Evolutionary conservation across 257 asterid genomes (phyloP).

Genomic region (Paraleonurus japonicus): DNA sequence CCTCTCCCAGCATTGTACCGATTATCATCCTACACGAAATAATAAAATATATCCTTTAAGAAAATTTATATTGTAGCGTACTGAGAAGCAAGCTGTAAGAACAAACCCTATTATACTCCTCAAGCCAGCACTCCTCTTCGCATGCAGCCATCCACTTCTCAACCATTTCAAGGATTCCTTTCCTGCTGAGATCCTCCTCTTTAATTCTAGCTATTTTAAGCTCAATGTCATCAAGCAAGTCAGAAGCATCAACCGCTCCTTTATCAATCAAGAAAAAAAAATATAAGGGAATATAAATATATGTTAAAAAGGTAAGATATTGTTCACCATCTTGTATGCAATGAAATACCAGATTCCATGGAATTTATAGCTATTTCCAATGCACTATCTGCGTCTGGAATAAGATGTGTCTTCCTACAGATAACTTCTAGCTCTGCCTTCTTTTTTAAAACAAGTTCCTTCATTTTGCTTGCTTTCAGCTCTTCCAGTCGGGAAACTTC

Average conservation of each 20-base stretch:
- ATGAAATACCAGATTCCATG: slow-evolving; percentile 73
- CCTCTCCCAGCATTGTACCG: slow-evolving; percentile 97
- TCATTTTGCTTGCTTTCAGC: slow-evolving; percentile 88
- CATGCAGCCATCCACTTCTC: slow-evolving; percentile 96
- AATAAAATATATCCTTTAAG: slow-evolving; percentile 19
- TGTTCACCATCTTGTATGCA: slow-evolving; percentile 9
- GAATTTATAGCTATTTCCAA: slow-evolving; percentile 59
- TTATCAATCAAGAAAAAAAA: slow-evolving; percentile 18
- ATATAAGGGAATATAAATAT: slow-evolving; percentile 10
- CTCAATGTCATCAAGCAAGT: slow-evolving; percentile 83
- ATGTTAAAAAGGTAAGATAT: not conserved
- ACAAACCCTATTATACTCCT: slow-evolving; percentile 84
- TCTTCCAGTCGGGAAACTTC: slow-evolving; percentile 88
- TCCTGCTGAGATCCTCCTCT: slow-evolving; percentile 84
- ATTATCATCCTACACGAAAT: slow-evolving; percentile 65
- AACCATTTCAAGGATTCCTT: slow-evolving; percentile 89
- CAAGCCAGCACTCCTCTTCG: slow-evolving; percentile 98
- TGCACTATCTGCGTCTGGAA: slow-evolving; percentile 55
- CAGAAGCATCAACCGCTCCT: slow-evolving; percentile 79
- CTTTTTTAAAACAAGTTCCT: slow-evolving; percentile 89
- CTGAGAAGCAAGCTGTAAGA: slow-evolving; percentile 8
- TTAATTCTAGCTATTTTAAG: slow-evolving; percentile 70
- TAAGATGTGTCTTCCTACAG: slow-evolving; percentile 72
- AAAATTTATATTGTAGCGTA: slow-evolving; percentile 2
- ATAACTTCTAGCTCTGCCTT: slow-evolving; percentile 74